Evolutionary conservation across 2,329 filamentous ascomycete species (phyloP), one percentile per base, ranked within the genome.

Genomic region (Cadophora luteo-olivacea): DNA sequence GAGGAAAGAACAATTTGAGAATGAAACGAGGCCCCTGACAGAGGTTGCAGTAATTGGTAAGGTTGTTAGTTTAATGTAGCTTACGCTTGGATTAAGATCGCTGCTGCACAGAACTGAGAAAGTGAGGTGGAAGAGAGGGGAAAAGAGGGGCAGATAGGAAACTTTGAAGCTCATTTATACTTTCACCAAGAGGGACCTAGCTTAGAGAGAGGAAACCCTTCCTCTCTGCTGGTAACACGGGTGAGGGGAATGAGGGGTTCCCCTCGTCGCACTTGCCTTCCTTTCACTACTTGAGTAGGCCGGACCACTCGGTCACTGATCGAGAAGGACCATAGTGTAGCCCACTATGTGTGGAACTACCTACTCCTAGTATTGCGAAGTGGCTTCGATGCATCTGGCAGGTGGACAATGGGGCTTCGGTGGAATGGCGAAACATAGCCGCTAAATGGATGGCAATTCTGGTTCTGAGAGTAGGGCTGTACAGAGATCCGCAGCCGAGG

Each of bases 171-270:
- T 60, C 32, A 9, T 60, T 60, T 41, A 60, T 60, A 60, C 36
- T 25, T 38, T 60, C 16, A 38, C 22, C 57, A 25, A 14, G 5
- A 29, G 7, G 45, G 33, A n/a, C 32, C 55, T 11, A 12, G 55
- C 14, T 16, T 36, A 16, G n/a, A n/a, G 32, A 38, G 29, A 24
- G n/a, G 33, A 2, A 33, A 38, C 1, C n/a, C 45, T 22, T 49
- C 45, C 19, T 24, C 22, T 19, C 54, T 57, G 29, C 29, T 57
- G 25, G 41, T 19, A 32, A 57, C 14, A 36, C 54, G 29, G 32
- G 19, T 24, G 55, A 58, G 55, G 55, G 55, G 55, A 58, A 38
- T 41, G 36, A 48, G 58, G 58, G 58, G 38, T 49, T 49, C 41
- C 58, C 33, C 9, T 32, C 32, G 33, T 19, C 36, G 22, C 12